Base-by-base conservation (phyloP, 768 basidiomycete genomes). In the Termitomyces titanicus region DNA sequence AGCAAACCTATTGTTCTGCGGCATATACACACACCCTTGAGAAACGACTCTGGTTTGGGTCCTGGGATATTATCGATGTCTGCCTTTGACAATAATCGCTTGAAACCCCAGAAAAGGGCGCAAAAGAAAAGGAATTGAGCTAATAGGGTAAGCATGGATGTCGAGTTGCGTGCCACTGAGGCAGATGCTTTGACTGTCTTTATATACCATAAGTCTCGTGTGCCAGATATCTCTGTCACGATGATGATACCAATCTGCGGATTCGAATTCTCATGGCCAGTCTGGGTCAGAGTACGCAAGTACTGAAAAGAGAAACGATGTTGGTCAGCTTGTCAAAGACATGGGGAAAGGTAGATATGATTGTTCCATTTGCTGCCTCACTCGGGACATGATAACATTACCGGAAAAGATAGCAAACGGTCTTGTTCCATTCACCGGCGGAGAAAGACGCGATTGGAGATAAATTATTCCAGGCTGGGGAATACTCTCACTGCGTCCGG, bases 51-150 rank as follows among this genome's bases (percentile, higher is more conserved):
- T 1, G 66, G 57, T 13, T 56, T 59, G 2, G 73, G 74, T 11
- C 74, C 74, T 2, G 72, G 72, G 35, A 75, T 60, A 47, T 72
- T 72, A 42, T 70, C 68, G 12, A 75, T 55, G 34, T 67, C 64
- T 5, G 59, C 62, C 27, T 61, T 63, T 13, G 53, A 46, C 27
- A 64, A 18, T 12, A 60, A 53, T 12, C 54, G 58, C 22, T 51
- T 53, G 13, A 67, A 24, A 31, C 45, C n/a, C 58, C 53, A 62
- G 1, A 58, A 44, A 22, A 56, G 12, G 18, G 44, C 44, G 17
- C 37, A 51, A 25, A 64, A 25, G 39, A 42, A 7, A 24, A 57
- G 2, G 4, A 25, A 29, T 18, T 50, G 52, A 0, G 42, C 25
- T 44, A 61, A 9, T 18, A 56, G 18, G 6, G 24, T 22, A 18